Evolutionary conservation across 1,139 yeast genomes (phyloP).

Genomic region (Meyerozyma elateridarum): DNA sequence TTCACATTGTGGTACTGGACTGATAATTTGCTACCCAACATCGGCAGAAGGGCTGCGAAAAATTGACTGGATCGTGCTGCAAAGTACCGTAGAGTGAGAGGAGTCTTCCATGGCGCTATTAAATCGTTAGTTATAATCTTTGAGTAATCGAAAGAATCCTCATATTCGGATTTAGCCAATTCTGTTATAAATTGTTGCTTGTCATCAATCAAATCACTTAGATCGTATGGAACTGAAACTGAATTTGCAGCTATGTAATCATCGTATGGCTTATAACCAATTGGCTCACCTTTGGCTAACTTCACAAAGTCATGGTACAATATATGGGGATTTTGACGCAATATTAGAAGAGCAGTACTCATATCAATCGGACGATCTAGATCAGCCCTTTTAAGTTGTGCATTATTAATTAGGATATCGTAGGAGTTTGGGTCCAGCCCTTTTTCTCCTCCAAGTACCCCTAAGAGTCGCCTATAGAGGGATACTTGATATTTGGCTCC

Average conservation of each 20-base stretch:
- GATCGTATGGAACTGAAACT: slow-evolving; percentile 8
- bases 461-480: slow-evolving; percentile 37
- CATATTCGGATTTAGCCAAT: too few species aligned
- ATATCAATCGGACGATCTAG: slow-evolving; percentile 46
- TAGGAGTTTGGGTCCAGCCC: slow-evolving; percentile 18
- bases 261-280: slow-evolving; percentile 43
- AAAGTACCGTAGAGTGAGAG: slow-evolving; percentile 54
- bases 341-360: slow-evolving; percentile 28
- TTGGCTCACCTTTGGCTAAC: slow-evolving; percentile 40
- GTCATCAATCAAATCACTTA: slow-evolving; percentile 4
- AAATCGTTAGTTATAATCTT: slow-evolving; percentile 13
- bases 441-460: slow-evolving; percentile 11
- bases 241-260: slow-evolving; percentile 8
- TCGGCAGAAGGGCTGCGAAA: slow-evolving; percentile 29
- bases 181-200: too few species aligned
- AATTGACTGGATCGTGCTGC: slow-evolving; percentile 53
- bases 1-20: slow-evolving; percentile 50
- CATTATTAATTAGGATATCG: slow-evolving; percentile 39
- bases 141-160: slow-evolving; percentile 7
- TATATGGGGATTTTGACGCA: slow-evolving; percentile 30
- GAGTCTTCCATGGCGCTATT: slow-evolving; percentile 41
- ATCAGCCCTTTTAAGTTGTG: slow-evolving; percentile 39
- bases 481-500: slow-evolving; percentile 54
- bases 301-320: slow-evolving; percentile 38
- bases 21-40: slow-evolving; percentile 31